A percentile compares a stretch with the other conserved stretches of the same genome.
Evolutionary conservation across 495 filamentous ascomycete genomes (phyloP).

Genomic region (Aspergillus homomorphus): DNA sequence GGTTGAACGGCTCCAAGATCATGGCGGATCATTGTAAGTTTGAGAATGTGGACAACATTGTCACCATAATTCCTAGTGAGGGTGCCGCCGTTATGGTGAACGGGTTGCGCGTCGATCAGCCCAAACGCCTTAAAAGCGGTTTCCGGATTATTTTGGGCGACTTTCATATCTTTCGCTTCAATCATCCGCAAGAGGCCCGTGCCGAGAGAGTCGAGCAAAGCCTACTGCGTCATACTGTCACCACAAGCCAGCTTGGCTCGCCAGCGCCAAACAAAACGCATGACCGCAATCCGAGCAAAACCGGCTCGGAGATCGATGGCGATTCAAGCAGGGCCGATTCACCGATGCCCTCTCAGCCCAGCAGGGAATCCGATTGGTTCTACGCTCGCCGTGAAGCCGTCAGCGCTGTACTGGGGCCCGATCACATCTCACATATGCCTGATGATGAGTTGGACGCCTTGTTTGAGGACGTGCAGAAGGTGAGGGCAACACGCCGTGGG

Average conservation of each 20-base stretch:
- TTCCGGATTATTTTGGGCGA: slow-evolving; percentile 95
- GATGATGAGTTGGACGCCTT: slow-evolving; percentile 95
- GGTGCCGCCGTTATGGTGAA: slow-evolving; percentile 98
- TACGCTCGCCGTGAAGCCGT: slow-evolving; percentile 92
- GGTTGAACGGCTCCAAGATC: slow-evolving; percentile 91
- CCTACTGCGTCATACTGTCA: slow-evolving; percentile 82
- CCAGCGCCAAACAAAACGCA: slow-evolving; percentile 69
- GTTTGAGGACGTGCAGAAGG: slow-evolving; percentile 91
- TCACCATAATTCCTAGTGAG: slow-evolving; percentile 84
- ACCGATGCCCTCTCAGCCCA: slow-evolving; percentile 62
- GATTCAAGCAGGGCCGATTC: slow-evolving; percentile 74
- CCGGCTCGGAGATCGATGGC: slow-evolving; percentile 65
- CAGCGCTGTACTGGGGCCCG: slow-evolving; percentile 81
- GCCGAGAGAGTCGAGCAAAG: slow-evolving; percentile 90
- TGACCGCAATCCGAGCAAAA: slow-evolving; percentile 71
- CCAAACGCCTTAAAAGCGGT: slow-evolving; percentile 81
- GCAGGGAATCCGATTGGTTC: slow-evolving; percentile 92
- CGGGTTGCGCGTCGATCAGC: slow-evolving; percentile 77
- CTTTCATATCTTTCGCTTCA: slow-evolving; percentile 99
- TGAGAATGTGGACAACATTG: slow-evolving; percentile 84
- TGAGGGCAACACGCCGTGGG: slow-evolving; percentile 75
- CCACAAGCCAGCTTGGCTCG: slow-evolving; percentile 73
- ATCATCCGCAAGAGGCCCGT: slow-evolving; percentile 92
- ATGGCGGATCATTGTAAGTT: slow-evolving; percentile 90
- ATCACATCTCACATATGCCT: slow-evolving; percentile 81